Evolutionary conservation across 257 asterid genomes (phyloP).

Genomic region (Pogostemon cablin): DNA sequence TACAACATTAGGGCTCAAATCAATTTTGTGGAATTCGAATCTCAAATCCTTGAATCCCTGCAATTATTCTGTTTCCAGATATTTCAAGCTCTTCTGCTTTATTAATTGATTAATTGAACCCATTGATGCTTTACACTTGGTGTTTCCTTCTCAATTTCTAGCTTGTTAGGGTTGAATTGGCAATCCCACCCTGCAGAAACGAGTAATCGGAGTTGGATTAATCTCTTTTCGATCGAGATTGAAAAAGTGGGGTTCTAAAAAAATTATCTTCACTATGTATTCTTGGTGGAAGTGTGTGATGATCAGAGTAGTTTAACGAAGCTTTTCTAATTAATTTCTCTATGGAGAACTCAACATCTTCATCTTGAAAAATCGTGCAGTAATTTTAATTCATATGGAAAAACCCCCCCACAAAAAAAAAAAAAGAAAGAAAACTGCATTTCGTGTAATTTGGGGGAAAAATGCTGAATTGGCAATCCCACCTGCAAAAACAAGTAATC

Average conservation of each 20-base stretch:
- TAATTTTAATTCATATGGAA: too few relatives aligned
- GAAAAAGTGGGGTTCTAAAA: too few relatives aligned
- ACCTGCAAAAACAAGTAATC: slow-evolving; percentile 37
- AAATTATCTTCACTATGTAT: slow-evolving; percentile 33
- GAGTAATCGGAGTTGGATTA: neutral
- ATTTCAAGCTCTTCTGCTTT: slow-evolving; percentile 38
- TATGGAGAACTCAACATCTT: slow-evolving; percentile 54
- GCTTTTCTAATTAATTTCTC: slow-evolving; percentile 69
- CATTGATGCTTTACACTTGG: slow-evolving; percentile 33
- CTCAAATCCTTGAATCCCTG: slow-evolving; percentile 50
- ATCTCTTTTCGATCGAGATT: neutral
- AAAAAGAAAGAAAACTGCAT: too few relatives aligned
- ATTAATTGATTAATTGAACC: slow-evolving; percentile 19
- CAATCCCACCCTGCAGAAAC: slow-evolving; percentile 41
- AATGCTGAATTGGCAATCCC: slow-evolving; percentile 34
- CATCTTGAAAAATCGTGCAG: slow-evolving; percentile 28
- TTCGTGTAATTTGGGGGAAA: too few relatives aligned
- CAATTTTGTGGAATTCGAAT: slow-evolving; percentile 37
- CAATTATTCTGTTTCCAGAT: slow-evolving; percentile 42
- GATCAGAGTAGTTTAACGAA: slow-evolving; percentile 46
- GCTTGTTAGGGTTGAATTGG: slow-evolving; percentile 44
- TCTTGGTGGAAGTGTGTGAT: slow-evolving; percentile 39
- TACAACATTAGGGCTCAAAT: slow-evolving; percentile 11
- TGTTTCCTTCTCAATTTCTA: slow-evolving; percentile 40
- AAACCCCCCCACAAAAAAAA: too few relatives aligned